Evolutionary conservation across 345 rosid species (phyloP).

Genomic region (Moricandia arvensis): DNA sequence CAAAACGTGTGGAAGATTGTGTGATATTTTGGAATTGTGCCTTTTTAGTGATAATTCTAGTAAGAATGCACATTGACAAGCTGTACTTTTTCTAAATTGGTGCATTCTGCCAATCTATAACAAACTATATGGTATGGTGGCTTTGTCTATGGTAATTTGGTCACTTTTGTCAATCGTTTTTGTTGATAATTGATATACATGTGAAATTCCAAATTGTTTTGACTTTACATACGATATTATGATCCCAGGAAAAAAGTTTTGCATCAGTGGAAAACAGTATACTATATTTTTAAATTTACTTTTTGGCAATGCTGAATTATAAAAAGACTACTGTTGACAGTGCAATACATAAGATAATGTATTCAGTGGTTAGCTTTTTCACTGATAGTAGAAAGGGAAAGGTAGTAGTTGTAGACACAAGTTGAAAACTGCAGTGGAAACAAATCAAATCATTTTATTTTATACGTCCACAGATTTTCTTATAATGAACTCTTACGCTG

Average conservation of each 20-base stretch:
- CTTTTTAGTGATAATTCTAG: background rate
- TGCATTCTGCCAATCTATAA: background rate
- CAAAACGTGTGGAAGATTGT: background rate
- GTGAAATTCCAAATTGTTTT: background rate
- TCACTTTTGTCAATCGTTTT: background rate
- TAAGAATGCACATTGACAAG: background rate
- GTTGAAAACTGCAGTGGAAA: constrained; percentile 17
- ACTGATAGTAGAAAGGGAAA: constrained; percentile 21
- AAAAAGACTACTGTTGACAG: background rate
- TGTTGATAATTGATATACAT: constrained; percentile 4
- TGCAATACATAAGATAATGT: background rate
- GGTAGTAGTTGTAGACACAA: constrained; percentile 14
- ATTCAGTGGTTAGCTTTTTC: constrained; percentile 11
- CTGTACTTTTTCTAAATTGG: background rate
- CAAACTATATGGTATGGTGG: background rate
- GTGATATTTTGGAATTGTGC: background rate
- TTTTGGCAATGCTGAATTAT: background rate
- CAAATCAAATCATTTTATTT: background rate
- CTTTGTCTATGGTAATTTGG: background rate
- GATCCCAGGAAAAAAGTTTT: background rate
- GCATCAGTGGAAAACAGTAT: background rate
- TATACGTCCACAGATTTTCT: background rate
- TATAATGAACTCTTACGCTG: background rate
- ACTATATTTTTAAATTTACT: background rate
- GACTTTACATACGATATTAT: background rate